phyloP scores from a whole-genome alignment of 495 filamentous ascomycete species.

The Cercophora sp. region DNA sequence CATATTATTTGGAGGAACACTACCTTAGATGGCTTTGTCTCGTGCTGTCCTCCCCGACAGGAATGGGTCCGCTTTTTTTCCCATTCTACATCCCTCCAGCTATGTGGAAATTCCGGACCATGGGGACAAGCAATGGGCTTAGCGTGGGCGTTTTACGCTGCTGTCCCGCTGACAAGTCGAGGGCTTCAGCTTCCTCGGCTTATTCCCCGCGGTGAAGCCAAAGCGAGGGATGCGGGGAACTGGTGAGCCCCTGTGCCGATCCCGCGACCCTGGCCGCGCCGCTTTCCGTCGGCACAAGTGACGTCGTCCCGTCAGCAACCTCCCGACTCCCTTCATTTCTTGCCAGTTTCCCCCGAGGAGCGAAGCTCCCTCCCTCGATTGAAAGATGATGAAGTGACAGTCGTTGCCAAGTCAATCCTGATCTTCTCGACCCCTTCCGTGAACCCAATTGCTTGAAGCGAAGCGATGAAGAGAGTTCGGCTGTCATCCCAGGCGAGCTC shows the following conservation, averaged over 20 bases:
- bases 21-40: too few species aligned
- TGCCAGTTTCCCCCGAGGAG: neutral
- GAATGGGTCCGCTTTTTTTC: too few species aligned
- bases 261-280: slow-evolving; percentile 3
- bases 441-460: neutral
- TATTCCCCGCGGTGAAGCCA: neutral
- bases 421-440: neutral
- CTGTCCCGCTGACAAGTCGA: too few species aligned
- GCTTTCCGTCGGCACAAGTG: slow-evolving; percentile 37
- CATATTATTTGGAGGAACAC: too few species aligned
- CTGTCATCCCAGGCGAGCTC: slow-evolving; percentile 7
- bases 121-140: too few species aligned
- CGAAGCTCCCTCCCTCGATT: slow-evolving; percentile 5
- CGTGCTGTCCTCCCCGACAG: too few species aligned
- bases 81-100: too few species aligned
- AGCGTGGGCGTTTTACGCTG: too few species aligned
- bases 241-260: neutral
- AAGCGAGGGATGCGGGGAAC: neutral
- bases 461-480: slow-evolving; percentile 22
- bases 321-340: neutral
- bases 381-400: neutral
- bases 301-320: slow-evolving; percentile 21
- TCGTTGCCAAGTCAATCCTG: too few species aligned
- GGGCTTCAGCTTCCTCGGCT: too few species aligned
- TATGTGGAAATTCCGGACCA: too few species aligned